Evolutionary conservation across 1,139 yeast species (phyloP).

Genomic region (Yamadazyma atmosphaerica): DNA sequence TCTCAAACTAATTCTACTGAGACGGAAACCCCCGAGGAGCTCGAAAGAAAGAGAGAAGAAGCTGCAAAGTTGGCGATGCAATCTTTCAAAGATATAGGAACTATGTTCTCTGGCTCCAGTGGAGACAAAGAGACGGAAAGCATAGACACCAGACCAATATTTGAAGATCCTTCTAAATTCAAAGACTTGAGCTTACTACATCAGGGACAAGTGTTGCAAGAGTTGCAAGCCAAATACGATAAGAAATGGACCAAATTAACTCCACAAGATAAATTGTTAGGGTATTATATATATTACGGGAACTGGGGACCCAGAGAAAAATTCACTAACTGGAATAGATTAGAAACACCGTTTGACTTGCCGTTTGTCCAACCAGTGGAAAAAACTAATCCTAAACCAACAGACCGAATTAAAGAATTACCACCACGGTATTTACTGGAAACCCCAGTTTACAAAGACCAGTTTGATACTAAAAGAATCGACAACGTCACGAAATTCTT

Average conservation of each 20-base stretch:
- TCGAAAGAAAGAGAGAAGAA: constrained; percentile 22
- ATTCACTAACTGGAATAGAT: constrained; percentile 44
- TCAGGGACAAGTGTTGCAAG: constrained; percentile 58
- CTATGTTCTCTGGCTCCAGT: constrained; percentile 28
- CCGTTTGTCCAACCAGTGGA: constrained; percentile 50
- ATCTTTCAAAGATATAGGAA: constrained; percentile 44
- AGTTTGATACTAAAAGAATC: constrained; percentile 51
- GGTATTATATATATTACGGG: constrained; percentile 61
- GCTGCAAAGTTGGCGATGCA: constrained; percentile 46
- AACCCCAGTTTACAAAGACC: constrained; percentile 47
- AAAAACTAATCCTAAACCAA: constrained; percentile 22
- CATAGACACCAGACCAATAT: constrained; percentile 54
- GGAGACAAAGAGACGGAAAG: constrained; percentile 46
- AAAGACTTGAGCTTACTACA: constrained; percentile 49
- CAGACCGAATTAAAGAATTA: constrained; percentile 26
- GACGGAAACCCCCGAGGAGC: constrained; percentile 12
- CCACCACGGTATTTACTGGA: constrained; percentile 49
- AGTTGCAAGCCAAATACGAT: constrained; percentile 51
- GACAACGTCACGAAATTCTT: constrained; percentile 57
- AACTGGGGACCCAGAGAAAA: constrained; percentile 65
- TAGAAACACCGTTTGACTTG: constrained; percentile 50
- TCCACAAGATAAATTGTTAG: constrained; percentile 46
- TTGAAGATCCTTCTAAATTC: constrained; percentile 46
- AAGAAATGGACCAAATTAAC: constrained; percentile 53
- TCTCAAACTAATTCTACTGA: constrained; percentile 2